phyloP scores from a whole-genome alignment of 2,329 filamentous ascomycete species.

The Botryotinia calthae region DNA sequence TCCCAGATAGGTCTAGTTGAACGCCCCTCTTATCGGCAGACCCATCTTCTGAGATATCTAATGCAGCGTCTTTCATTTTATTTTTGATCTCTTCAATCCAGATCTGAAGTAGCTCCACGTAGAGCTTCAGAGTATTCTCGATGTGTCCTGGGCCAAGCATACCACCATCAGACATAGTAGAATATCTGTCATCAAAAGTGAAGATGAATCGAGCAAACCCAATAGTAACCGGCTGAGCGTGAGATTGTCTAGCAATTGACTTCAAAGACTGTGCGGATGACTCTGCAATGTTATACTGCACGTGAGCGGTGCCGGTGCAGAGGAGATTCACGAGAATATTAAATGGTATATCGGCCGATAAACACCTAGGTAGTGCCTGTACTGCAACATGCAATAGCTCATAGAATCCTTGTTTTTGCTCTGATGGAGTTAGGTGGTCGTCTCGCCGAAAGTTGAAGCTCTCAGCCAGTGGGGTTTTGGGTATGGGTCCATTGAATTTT shows the following conservation, averaged over 20 bases:
- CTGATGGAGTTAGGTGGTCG: conserved; percentile 66
- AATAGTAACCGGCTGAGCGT: conserved; percentile 93
- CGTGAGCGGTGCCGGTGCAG: conserved; percentile 94
- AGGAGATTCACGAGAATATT: conserved; percentile 91
- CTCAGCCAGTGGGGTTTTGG: conserved; percentile 92
- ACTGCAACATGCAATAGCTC: conserved; percentile 94
- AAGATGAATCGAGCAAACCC: conserved; percentile 98
- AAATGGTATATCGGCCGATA: conserved; percentile 87
- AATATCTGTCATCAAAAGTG: conserved; percentile 95
- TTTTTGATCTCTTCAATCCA: conserved; percentile 97
- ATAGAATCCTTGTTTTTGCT: conserved; percentile 93
- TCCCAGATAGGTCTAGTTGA: conserved; percentile 79
- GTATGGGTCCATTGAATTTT: conserved; percentile 82
- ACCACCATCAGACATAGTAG: conserved; percentile 95
- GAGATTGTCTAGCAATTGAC: conserved; percentile 87
- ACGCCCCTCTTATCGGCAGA: conserved; percentile 67
- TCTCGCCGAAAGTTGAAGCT: conserved; percentile 92
- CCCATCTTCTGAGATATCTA: conserved; percentile 61
- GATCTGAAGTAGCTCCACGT: conserved; percentile 89
- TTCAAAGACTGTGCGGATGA: conserved; percentile 93
- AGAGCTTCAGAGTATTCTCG: conserved; percentile 86
- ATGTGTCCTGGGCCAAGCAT: conserved; percentile 94
- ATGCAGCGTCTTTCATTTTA: conserved; percentile 71
- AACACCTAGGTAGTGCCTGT: conserved; percentile 88
- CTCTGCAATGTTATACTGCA: conserved; percentile 85